A percentile compares a stretch with the other conserved stretches of the same genome.
phyloP scores from a whole-genome alignment of 1,284 basidiomycete genomes.

The Fomitopsis palustris region DNA sequence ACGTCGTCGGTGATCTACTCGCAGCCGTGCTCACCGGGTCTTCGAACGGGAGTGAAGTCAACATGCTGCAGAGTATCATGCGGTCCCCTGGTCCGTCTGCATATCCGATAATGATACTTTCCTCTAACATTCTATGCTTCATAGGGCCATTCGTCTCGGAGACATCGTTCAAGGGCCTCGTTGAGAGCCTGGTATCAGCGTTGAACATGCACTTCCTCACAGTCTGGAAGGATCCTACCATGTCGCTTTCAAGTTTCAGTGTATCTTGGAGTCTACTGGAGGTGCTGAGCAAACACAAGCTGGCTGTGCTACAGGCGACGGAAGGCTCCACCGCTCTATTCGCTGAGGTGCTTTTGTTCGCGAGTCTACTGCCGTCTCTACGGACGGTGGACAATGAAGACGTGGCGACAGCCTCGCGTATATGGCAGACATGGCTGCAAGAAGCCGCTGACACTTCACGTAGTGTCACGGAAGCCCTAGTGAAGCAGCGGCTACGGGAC shows the following conservation, averaged over 20 bases:
- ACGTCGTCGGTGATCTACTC: slow-evolving; percentile 29
- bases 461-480: slow-evolving; percentile 24
- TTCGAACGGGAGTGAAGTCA: slow-evolving; percentile 17
- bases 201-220: slow-evolving; percentile 36
- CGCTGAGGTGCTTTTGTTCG: slow-evolving; percentile 45
- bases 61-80: slow-evolving; percentile 34
- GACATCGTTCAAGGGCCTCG: slow-evolving; percentile 29
- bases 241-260: slow-evolving; percentile 10
- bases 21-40: slow-evolving; percentile 16
- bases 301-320: slow-evolving; percentile 5
- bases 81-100: slow-evolving; percentile 29
- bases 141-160: slow-evolving; percentile 37
- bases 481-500: slow-evolving; percentile 40
- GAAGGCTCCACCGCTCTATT: slow-evolving; percentile 25
- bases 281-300: slow-evolving; percentile 25
- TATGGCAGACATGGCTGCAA: slow-evolving; percentile 23
- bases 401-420: slow-evolving; percentile 9
- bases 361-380: slow-evolving; percentile 41
- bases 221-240: slow-evolving; percentile 29
- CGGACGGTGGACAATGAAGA: slow-evolving; percentile 10
- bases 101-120: background rate
- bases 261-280: slow-evolving; percentile 34
- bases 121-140: too few species aligned
- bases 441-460: slow-evolving; percentile 19
- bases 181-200: slow-evolving; percentile 33